Conservation (phyloP, 2,329 filamentous ascomycete genomes). For the Ophiostoma australiae region DNA sequence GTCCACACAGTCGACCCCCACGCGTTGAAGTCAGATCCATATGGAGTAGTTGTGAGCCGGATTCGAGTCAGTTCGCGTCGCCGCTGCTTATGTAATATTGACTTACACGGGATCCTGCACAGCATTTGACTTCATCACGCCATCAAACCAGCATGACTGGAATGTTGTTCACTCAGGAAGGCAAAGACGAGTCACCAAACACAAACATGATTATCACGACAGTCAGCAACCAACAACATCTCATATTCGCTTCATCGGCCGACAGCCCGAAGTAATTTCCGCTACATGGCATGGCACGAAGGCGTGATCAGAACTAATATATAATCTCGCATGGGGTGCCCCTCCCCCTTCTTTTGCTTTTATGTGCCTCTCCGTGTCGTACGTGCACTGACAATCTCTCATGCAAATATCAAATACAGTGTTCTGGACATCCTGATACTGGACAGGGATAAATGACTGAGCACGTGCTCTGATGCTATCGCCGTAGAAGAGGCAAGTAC, state of each 20-base stretch:
- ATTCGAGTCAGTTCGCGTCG: background rate
- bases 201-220: background rate
- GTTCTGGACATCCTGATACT: background rate
- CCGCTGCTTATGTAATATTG: background rate
- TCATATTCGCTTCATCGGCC: background rate
- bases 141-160: background rate
- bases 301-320: constrained; percentile 6
- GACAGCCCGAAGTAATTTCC: background rate
- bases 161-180: background rate
- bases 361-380: background rate
- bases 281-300: background rate
- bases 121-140: background rate
- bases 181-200: background rate
- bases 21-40: background rate
- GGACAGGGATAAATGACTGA: constrained; percentile 1
- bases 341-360: background rate
- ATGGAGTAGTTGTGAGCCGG: background rate
- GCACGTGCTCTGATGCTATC: constrained; percentile 12
- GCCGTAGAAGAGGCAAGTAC: background rate
- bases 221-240: background rate
- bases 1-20: background rate
- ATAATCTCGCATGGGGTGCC: background rate
- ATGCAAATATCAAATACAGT: background rate
- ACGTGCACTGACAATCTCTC: background rate
- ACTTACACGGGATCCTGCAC: background rate